Conservation (phyloP, 139 green algal species). For the Coelastrella sp. region DNA sequence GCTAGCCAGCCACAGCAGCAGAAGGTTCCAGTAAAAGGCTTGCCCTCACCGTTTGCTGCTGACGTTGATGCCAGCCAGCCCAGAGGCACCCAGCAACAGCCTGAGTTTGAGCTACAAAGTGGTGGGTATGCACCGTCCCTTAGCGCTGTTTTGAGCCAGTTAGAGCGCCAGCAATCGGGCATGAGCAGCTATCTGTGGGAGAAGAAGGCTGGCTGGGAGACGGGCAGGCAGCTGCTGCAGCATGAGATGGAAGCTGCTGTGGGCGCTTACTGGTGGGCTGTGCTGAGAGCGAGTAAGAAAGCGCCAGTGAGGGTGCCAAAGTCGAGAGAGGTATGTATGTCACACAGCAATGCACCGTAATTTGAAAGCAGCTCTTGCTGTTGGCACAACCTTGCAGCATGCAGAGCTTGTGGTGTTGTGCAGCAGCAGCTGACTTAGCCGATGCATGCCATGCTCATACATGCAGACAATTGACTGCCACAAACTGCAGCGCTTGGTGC, state of each 20-base stretch:
- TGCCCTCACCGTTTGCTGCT: not conserved
- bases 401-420: not conserved
- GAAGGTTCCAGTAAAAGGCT: not conserved
- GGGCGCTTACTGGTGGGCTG: slow-evolving; percentile 19
- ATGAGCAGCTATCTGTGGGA: slow-evolving; percentile 44
- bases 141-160: not conserved
- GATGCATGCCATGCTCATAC: too few species aligned
- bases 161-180: slow-evolving; percentile 18
- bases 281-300: slow-evolving; percentile 11
- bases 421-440: too few species aligned
- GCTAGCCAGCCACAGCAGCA: slow-evolving; percentile 5
- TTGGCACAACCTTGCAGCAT: not conserved
- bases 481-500: too few species aligned
- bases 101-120: not conserved
- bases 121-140: not conserved
- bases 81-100: not conserved
- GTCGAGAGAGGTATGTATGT: slow-evolving; percentile 11
- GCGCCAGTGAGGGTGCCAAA: slow-evolving; percentile 23
- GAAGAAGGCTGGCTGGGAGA: slow-evolving; percentile 39
- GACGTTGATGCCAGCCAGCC: not conserved
- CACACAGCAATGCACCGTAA: not conserved
- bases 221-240: slow-evolving; percentile 25
- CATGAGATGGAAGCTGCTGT: slow-evolving; percentile 26
- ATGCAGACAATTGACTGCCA: too few species aligned
- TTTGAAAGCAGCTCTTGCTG: not conserved